These are phyloP conservation scores for Phytophthora constricta DNA, from an alignment of 352 stramenopile genomes.

Conservation along the genomic window DNA sequence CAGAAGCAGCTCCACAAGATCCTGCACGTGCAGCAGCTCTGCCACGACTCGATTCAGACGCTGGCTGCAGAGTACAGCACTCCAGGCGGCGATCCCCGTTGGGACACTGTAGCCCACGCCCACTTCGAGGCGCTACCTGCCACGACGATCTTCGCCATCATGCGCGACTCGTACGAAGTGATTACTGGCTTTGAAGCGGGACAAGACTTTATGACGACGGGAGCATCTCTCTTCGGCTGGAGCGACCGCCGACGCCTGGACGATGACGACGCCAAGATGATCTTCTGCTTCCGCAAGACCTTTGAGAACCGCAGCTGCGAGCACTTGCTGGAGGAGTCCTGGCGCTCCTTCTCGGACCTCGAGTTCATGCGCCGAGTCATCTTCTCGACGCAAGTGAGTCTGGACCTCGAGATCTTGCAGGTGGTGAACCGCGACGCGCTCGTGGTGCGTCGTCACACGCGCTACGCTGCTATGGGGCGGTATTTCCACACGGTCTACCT, in stretches of 20 bases:
- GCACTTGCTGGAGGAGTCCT: constrained; percentile 53
- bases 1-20: constrained; percentile 56
- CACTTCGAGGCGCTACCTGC: constrained; percentile 37
- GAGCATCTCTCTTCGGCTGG: constrained; percentile 63
- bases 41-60: constrained; percentile 46
- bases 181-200: constrained; percentile 57
- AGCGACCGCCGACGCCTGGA: constrained; percentile 60
- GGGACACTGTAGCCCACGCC: constrained; percentile 42
- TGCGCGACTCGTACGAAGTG: constrained; percentile 62
- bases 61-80: constrained; percentile 37
- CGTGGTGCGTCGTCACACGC: constrained; percentile 64
- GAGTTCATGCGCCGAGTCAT: constrained; percentile 55
- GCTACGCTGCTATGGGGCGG: constrained; percentile 52
- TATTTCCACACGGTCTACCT: constrained; percentile 79
- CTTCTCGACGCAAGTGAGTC: constrained; percentile 50
- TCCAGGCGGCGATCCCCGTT: constrained; percentile 21
- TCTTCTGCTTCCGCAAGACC: constrained; percentile 69
- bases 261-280: constrained; percentile 48
- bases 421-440: constrained; percentile 55
- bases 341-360: constrained; percentile 40
- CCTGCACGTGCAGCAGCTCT: constrained; percentile 63
- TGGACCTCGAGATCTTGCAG: constrained; percentile 58
- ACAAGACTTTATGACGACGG: constrained; percentile 54
- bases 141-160: constrained; percentile 49
- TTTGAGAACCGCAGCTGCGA: constrained; percentile 44